phyloP scores from a whole-genome alignment of 805 yeast genomes.

The Yarrowia sp. region DNA sequence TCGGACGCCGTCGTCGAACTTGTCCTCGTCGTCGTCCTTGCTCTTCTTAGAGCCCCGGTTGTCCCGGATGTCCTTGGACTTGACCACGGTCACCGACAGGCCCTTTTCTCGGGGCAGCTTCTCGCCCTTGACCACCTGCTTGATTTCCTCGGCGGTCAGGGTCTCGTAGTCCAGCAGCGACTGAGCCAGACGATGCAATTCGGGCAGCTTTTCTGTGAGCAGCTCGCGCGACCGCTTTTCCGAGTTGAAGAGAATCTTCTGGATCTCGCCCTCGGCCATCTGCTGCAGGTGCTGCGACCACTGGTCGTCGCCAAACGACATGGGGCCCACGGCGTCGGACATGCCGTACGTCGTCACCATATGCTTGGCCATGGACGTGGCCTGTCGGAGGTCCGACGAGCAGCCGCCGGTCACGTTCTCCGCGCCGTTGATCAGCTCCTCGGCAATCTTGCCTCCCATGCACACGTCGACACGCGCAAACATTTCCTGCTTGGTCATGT shows the following conservation, averaged over 20 bases:
- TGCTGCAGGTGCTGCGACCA: conserved; percentile 92
- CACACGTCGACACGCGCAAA: conserved; percentile 92
- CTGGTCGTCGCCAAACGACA: conserved; percentile 80
- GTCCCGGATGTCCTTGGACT: conserved; percentile 51
- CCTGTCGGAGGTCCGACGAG: conserved; percentile 86
- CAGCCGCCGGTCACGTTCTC: conserved; percentile 96
- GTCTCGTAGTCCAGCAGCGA: conserved; percentile 96
- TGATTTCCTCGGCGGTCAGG: conserved; percentile 87
- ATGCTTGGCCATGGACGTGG: conserved; percentile 91
- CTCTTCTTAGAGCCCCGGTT: conserved; percentile 42
- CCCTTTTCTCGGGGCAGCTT: conserved; percentile 70
- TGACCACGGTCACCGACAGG: conserved; percentile 77
- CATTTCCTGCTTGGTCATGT: conserved; percentile 87
- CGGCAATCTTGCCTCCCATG: conserved; percentile 99
- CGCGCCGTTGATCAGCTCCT: conserved; percentile 85
- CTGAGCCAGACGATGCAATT: conserved; percentile 86
- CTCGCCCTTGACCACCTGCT: conserved; percentile 82
- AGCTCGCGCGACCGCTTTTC: conserved; percentile 80
- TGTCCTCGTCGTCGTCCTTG: conserved; percentile 32
- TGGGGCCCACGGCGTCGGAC: conserved; percentile 94
- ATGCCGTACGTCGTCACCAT: conserved; percentile 98
- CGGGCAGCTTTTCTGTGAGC: conserved; percentile 66
- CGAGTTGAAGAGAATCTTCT: conserved; percentile 72
- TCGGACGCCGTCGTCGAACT: conserved; percentile 34
- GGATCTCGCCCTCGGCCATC: conserved; percentile 90